Percentiles rank a stretch among this genome's conserved stretches.
Conservation (phyloP, 2,329 filamentous ascomycete species). For the Lasiodiplodia citricola region DNA sequence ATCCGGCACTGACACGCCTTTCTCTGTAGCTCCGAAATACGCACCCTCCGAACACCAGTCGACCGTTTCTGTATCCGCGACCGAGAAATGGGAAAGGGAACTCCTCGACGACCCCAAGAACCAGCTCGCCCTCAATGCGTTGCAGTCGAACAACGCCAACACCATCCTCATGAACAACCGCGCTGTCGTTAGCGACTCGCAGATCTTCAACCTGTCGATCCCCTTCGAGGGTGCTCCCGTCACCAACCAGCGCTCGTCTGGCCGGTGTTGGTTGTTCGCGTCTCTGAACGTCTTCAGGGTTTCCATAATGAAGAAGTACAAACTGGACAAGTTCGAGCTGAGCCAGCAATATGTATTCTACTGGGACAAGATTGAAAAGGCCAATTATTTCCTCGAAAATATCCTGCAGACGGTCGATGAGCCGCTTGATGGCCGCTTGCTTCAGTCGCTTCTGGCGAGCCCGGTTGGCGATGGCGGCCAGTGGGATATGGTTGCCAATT, state of each 20-base stretch:
- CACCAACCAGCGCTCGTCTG: conserved; percentile 81
- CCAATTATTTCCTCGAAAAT: conserved; percentile 87
- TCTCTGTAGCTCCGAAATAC: conserved; percentile 35
- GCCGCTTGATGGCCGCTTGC: conserved; percentile 72
- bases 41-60: conserved; percentile 34
- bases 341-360: conserved; percentile 88
- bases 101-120: conserved; percentile 70
- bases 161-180: conserved; percentile 69
- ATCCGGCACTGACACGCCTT: neutral
- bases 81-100: conserved; percentile 65
- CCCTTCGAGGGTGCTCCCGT: conserved; percentile 81
- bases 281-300: conserved; percentile 90
- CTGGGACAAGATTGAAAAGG: conserved; percentile 93
- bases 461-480: conserved; percentile 84
- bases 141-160: conserved; percentile 70
- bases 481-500: conserved; percentile 90
- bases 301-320: conserved; percentile 84
- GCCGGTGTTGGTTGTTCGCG: conserved; percentile 91
- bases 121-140: conserved; percentile 76
- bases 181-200: conserved; percentile 70
- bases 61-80: conserved; percentile 57
- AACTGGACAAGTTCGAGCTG: conserved; percentile 79
- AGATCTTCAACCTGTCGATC: conserved; percentile 83
- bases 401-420: conserved; percentile 75
- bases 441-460: conserved; percentile 70